These are phyloP conservation scores for Starmerella stellata DNA, from an alignment of 805 yeast species.

Conservation along the genomic window DNA sequence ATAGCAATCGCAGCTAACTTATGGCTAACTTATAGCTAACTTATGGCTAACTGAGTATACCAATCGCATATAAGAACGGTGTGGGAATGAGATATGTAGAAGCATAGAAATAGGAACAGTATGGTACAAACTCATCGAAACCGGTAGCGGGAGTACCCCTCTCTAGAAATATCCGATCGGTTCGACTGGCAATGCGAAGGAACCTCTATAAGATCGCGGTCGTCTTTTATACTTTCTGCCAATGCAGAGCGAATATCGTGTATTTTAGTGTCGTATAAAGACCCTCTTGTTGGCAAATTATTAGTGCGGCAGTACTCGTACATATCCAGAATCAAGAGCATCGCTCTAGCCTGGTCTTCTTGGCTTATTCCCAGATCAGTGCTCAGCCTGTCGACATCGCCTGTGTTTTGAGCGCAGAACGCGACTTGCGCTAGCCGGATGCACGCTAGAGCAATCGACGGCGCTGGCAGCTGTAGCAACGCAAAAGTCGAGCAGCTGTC, in stretches of 20 bases:
- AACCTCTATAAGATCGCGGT: too few species aligned
- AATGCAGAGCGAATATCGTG: too few species aligned
- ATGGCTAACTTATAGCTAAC: too few species aligned
- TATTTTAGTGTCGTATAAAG: neutral
- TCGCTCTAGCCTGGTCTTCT: neutral
- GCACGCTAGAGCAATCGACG: slow-evolving; percentile 52
- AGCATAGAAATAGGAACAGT: too few species aligned
- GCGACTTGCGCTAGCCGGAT: slow-evolving; percentile 23
- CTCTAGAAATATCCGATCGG: slow-evolving; percentile 20
- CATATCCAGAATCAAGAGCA: slow-evolving; percentile 7
- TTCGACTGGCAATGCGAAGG: neutral
- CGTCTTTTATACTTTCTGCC: too few species aligned
- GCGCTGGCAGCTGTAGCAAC: slow-evolving; percentile 53
- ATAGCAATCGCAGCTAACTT: too few species aligned
- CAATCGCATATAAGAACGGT: too few species aligned
- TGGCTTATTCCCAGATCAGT: neutral
- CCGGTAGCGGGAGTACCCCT: slow-evolving; percentile 21
- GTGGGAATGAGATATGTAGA: too few species aligned
- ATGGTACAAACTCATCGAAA: too few species aligned
- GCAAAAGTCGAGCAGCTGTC: slow-evolving; percentile 58
- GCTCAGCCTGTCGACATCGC: too few species aligned
- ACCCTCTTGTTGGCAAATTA: neutral
- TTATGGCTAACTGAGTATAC: too few species aligned
- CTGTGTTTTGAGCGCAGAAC: neutral
- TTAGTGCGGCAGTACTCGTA: slow-evolving; percentile 2